Evolutionary conservation across 257 asterid species (phyloP).

Genomic region (Haberlea rhodopensis): DNA sequence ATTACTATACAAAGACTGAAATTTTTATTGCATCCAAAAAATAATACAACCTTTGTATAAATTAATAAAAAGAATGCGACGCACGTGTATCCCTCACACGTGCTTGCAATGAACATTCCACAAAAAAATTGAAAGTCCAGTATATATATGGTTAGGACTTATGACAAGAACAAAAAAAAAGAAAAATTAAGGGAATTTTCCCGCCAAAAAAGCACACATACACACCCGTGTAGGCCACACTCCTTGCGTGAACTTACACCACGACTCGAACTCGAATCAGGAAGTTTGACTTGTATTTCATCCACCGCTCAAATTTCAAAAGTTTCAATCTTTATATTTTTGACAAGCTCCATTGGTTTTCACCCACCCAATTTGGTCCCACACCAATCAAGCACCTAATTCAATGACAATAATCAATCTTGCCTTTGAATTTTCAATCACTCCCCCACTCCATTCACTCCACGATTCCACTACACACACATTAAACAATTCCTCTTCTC

Average conservation of each 20-base stretch:
- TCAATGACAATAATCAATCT: conserved; percentile 43
- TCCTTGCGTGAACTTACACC: conserved; percentile 42
- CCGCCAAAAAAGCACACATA: conserved; percentile 75
- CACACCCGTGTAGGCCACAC: conserved; percentile 50
- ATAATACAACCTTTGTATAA: conserved; percentile 52
- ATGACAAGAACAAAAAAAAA: conserved; percentile 17
- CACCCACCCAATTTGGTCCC: conserved; percentile 40
- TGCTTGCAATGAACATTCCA: conserved; percentile 26
- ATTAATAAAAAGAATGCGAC: conserved; percentile 30
- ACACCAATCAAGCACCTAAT: conserved; percentile 27
- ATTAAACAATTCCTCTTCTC: conserved; percentile 30
- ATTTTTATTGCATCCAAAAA: conserved; percentile 36
- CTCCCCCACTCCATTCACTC: conserved; percentile 34
- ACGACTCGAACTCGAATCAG: conserved; percentile 39
- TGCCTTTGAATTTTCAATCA: conserved; percentile 48
- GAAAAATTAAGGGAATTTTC: conserved; percentile 31
- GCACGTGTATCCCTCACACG: conserved; percentile 48
- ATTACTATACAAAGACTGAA: neutral
- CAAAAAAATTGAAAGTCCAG: conserved; percentile 38
- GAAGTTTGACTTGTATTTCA: conserved; percentile 36
- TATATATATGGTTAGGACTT: conserved; percentile 51
- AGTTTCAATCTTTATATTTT: conserved; percentile 25
- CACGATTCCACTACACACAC: conserved; percentile 48
- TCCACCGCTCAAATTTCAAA: conserved; percentile 33
- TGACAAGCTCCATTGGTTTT: conserved; percentile 38